These are phyloP conservation scores for Thamnidium elegans DNA, from an alignment of 192 early-diverging fungal species.

Conservation along the genomic window DNA sequence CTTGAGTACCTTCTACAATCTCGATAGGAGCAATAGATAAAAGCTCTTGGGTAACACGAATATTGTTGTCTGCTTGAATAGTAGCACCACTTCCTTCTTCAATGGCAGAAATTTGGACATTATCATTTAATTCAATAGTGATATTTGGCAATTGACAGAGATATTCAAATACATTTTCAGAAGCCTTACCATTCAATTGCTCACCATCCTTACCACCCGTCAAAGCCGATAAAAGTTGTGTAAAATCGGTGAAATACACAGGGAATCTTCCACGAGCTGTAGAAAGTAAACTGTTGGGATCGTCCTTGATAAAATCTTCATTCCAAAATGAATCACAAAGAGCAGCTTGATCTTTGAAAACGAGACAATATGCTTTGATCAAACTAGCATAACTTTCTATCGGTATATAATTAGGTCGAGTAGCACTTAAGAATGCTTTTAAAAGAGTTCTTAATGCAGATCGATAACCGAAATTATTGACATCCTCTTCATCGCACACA, in stretches of 20 bases:
- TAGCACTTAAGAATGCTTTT: constrained; percentile 14
- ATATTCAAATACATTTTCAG: constrained; percentile 25
- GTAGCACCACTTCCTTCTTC: constrained; percentile 3
- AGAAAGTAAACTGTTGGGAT: constrained; percentile 9
- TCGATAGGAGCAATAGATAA: neutral
- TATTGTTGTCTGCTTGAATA: neutral
- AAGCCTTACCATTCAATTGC: neutral
- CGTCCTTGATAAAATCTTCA: constrained; percentile 7
- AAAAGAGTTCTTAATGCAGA: neutral
- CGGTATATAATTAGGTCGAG: constrained; percentile 23
- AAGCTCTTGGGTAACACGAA: constrained; percentile 2
- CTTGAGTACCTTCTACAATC: constrained; percentile 18
- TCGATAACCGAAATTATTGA: constrained; percentile 13
- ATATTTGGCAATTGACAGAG: constrained; percentile 7
- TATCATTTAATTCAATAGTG: constrained; percentile 10
- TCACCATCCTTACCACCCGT: constrained; percentile 2
- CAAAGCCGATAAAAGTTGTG: constrained; percentile 16
- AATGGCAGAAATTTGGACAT: neutral
- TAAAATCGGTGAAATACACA: constrained; percentile 16
- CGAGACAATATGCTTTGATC: neutral
- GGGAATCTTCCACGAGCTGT: constrained; percentile 28
- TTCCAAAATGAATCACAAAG: constrained; percentile 29
- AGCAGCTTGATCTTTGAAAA: constrained; percentile 16
- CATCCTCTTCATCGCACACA: constrained; percentile 14
- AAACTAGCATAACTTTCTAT: constrained; percentile 18